Conservation (phyloP, 108 stramenopile species). For the Skeletonema costatum region DNA sequence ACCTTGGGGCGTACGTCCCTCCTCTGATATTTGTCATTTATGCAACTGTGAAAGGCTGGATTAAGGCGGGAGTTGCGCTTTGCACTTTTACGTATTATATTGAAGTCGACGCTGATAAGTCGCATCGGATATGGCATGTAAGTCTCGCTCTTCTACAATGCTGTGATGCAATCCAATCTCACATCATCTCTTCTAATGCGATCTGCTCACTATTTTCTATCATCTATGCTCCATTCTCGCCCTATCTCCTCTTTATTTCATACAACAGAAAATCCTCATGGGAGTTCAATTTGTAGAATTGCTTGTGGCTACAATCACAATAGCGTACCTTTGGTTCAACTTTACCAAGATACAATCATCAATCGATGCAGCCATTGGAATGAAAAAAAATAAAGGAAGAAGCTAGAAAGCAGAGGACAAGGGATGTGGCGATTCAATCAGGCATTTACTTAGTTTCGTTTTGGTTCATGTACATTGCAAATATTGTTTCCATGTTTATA, state of each 20-base stretch:
- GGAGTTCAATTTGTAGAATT: neutral
- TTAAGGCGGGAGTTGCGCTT: neutral
- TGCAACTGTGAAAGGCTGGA: neutral
- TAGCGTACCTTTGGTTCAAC: conserved; percentile 5
- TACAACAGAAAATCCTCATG: neutral
- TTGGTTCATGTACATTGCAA: conserved; percentile 8
- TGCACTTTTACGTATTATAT: neutral
- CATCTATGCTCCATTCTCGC: neutral
- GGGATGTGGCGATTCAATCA: conserved; percentile 17
- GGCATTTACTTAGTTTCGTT: neutral
- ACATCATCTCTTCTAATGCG: too few species aligned
- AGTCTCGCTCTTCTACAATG: neutral
- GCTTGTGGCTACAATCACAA: neutral
- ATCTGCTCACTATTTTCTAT: too few species aligned
- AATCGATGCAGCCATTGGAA: conserved; percentile 15
- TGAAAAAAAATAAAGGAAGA: conserved; percentile 12
- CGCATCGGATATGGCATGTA: neutral
- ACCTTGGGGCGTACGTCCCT: conserved; percentile 9
- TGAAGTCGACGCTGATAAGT: neutral
- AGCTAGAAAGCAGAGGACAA: neutral
- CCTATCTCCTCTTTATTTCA: neutral
- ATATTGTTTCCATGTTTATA: neutral
- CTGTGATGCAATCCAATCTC: too few species aligned
- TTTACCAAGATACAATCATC: conserved; percentile 19
- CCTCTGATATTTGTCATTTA: neutral